Percentiles rank a stretch among this genome's conserved stretches.
Evolutionary conservation across 164 flowering plant species (phyloP).

Genomic region (Annona squamosa): DNA sequence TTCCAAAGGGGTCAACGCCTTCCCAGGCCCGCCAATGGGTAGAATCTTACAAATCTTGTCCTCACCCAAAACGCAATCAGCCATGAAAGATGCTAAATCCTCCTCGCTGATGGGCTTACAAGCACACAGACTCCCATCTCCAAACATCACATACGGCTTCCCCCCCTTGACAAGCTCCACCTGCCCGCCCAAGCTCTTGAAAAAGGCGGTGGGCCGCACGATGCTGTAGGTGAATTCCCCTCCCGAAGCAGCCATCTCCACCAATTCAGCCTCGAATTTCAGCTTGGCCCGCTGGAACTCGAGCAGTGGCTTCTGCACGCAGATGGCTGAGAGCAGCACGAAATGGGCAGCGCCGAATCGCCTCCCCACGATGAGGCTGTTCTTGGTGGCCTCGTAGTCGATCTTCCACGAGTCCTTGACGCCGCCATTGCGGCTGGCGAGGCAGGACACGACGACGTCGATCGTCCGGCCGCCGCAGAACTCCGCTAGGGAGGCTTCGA

Average conservation of each 20-base stretch:
- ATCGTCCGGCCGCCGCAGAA: conserved; percentile 32
- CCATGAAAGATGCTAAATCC: conserved; percentile 78
- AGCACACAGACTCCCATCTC: conserved; percentile 85
- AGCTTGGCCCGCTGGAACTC: conserved; percentile 91
- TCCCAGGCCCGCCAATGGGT: conserved; percentile 95
- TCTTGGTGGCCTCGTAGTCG: conserved; percentile 85
- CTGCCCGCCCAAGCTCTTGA: conserved; percentile 92
- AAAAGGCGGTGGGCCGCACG: conserved; percentile 94
- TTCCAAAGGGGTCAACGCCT: conserved; percentile 83
- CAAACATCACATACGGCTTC: conserved; percentile 96
- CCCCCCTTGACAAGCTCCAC: conserved; percentile 91
- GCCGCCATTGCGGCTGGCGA: conserved; percentile 86
- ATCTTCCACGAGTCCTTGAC: conserved; percentile 88
- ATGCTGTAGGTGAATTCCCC: conserved; percentile 65
- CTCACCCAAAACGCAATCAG: conserved; percentile 66
- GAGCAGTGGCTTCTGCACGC: conserved; percentile 88
- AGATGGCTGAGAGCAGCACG: conserved; percentile 85
- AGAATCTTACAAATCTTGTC: conserved; percentile 62
- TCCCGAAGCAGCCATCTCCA: conserved; percentile 40
- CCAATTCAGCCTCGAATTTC: conserved; percentile 77
- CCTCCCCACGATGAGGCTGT: conserved; percentile 68
- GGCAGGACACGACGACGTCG: conserved; percentile 87
- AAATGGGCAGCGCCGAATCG: conserved; percentile 73
- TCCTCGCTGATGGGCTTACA: conserved; percentile 93
- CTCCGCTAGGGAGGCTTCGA: conserved; percentile 42